Conservation (phyloP, 352 stramenopile species). For the Albugo laibachii region DNA sequence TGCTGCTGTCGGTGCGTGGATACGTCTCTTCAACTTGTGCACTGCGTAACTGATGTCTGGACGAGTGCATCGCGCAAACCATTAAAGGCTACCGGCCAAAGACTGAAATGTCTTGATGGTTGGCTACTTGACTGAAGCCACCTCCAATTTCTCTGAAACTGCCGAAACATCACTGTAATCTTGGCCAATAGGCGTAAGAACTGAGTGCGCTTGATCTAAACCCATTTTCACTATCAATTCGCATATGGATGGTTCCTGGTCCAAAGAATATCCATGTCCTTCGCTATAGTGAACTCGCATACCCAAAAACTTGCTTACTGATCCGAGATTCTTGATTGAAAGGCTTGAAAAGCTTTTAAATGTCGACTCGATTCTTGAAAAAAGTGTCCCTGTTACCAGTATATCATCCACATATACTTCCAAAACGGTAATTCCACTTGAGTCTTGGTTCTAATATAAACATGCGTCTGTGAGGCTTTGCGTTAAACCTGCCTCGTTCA, state of each 20-base stretch:
- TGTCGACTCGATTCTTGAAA: conserved; percentile 3
- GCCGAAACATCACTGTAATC: not conserved
- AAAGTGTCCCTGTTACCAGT: conserved; percentile 6
- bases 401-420: conserved; percentile 17
- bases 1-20: conserved; percentile 2
- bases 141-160: conserved; percentile 3
- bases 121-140: conserved; percentile 1
- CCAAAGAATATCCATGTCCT: conserved; percentile 2
- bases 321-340: conserved; percentile 13
- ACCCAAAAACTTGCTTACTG: conserved; percentile 10
- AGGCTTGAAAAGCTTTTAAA: conserved; percentile 4
- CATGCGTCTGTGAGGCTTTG: conserved; percentile 12
- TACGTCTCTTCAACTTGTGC: conserved; percentile 4
- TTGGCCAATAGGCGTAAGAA: conserved; percentile 5
- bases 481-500: conserved; percentile 6
- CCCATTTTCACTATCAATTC: conserved; percentile 10
- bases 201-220: conserved; percentile 5
- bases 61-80: conserved; percentile 11
- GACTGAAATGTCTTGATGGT: conserved; percentile 14
- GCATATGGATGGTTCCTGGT: conserved; percentile 10
- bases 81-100: conserved; percentile 14
- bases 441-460: conserved; percentile 9
- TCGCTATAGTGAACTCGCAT: conserved; percentile 9
- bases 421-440: not conserved
- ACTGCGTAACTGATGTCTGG: conserved; percentile 13